Percentiles rank a stretch among this genome's conserved stretches.
phyloP scores from a whole-genome alignment of 139 green algal species.

The Coccomyxa sp. region DNA sequence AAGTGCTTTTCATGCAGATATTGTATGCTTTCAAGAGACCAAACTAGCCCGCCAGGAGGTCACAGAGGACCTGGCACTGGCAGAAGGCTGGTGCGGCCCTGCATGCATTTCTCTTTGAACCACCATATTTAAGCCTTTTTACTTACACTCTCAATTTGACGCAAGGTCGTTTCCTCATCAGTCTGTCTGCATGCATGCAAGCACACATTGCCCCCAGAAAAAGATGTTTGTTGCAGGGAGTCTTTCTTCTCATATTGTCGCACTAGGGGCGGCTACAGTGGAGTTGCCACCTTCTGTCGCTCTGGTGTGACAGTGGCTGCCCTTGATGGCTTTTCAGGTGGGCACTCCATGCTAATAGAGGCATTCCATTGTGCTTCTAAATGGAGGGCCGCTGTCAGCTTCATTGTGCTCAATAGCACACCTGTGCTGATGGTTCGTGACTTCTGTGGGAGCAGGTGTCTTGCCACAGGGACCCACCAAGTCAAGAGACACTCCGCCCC shows the following conservation, averaged over 20 bases:
- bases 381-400: neutral
- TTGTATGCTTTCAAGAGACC: slow-evolving; percentile 55
- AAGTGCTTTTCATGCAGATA: slow-evolving; percentile 10
- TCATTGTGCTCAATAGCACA: neutral
- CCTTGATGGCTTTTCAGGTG: slow-evolving; percentile 42
- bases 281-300: slow-evolving; percentile 52
- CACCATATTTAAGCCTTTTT: neutral
- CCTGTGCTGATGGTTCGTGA: neutral
- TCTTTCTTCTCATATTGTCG: slow-evolving; percentile 51
- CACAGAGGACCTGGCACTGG: slow-evolving; percentile 36
- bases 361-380: neutral
- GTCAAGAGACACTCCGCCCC: neutral
- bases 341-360: no score
- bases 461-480: neutral
- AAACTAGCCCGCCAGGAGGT: slow-evolving; percentile 44
- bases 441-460: neutral
- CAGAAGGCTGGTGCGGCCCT: slow-evolving; percentile 46
- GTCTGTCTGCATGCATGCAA: neutral
- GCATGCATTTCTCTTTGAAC: neutral
- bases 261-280: slow-evolving; percentile 37
- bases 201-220: neutral
- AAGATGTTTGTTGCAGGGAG: slow-evolving; percentile 35
- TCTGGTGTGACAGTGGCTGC: slow-evolving; percentile 15
- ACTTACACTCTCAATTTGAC: neutral
- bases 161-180: neutral